Evolutionary conservation across 441 rosid species (phyloP).

Genomic region (Gossypium lobatum): DNA sequence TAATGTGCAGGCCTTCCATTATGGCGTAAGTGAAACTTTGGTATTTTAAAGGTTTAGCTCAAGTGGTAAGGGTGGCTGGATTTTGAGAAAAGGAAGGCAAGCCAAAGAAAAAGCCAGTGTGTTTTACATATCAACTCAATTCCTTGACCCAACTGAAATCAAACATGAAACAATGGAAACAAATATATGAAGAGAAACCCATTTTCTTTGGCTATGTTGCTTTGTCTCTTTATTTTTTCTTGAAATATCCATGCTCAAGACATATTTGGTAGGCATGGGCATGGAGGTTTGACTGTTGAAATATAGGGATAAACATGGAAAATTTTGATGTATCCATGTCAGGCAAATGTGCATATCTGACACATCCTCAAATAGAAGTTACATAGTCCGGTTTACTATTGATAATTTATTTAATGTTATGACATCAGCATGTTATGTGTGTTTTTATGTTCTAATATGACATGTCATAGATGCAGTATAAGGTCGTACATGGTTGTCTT

Average conservation of each 20-base stretch:
- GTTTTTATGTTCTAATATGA: background rate
- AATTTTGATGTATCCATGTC: background rate
- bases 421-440: background rate
- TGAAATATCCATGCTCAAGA: too few species aligned
- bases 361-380: background rate
- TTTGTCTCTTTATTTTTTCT: too few species aligned
- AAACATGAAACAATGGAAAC: background rate
- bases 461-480: background rate
- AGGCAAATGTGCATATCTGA: background rate
- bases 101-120: background rate
- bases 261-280: background rate
- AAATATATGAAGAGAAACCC: too few species aligned
- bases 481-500: background rate
- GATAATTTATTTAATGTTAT: background rate
- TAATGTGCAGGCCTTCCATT: constrained; percentile 70
- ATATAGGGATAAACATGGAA: background rate
- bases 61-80: background rate
- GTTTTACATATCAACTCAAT: background rate
- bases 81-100: background rate
- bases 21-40: constrained; percentile 54
- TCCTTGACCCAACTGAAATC: background rate
- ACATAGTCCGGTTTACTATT: background rate
- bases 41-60: background rate
- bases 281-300: background rate
- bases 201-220: background rate